Percentiles rank a stretch among this genome's conserved stretches.
These are phyloP conservation scores for Crotalaria pallida DNA, from an alignment of 306 rosid genomes.

Conservation along the genomic window DNA sequence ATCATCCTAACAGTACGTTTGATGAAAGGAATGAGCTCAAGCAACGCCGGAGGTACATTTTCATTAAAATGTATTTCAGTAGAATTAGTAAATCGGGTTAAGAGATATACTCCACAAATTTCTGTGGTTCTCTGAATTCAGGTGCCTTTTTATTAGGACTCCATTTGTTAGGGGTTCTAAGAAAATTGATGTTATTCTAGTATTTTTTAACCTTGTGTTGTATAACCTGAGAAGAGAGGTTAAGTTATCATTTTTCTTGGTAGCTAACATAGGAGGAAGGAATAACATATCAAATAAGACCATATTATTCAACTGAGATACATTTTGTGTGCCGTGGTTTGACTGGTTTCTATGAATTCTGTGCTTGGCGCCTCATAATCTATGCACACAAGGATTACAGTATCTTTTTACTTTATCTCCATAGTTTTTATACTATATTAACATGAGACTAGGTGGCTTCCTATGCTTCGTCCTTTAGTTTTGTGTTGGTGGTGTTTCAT, in stretches of 20 bases:
- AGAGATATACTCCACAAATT: not conserved
- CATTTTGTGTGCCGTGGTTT: not conserved
- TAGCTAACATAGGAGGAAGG: not conserved
- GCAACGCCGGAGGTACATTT: slow-evolving; percentile 62
- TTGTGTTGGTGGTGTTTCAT: not conserved
- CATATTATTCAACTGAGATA: not conserved
- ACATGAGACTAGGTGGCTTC: not conserved
- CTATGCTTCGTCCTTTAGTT: not conserved
- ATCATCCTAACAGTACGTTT: slow-evolving; percentile 74
- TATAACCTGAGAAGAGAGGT: not conserved
- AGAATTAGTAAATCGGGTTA: slow-evolving; percentile 1
- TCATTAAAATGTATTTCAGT: not conserved
- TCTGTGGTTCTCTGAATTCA: not conserved
- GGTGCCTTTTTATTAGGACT: not conserved
- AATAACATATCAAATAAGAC: not conserved
- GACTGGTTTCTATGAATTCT: not conserved
- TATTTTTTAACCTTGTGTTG: not conserved
- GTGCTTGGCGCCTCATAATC: not conserved
- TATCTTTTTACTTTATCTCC: not conserved
- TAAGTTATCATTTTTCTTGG: not conserved
- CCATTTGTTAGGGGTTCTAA: not conserved
- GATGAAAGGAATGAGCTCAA: slow-evolving; percentile 72
- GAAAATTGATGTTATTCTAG: slow-evolving; percentile 12
- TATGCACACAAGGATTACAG: not conserved
- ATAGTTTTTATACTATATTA: not conserved